phyloP scores from a whole-genome alignment of 2,329 filamentous ascomycete species.

The Calonectria henricotiae region DNA sequence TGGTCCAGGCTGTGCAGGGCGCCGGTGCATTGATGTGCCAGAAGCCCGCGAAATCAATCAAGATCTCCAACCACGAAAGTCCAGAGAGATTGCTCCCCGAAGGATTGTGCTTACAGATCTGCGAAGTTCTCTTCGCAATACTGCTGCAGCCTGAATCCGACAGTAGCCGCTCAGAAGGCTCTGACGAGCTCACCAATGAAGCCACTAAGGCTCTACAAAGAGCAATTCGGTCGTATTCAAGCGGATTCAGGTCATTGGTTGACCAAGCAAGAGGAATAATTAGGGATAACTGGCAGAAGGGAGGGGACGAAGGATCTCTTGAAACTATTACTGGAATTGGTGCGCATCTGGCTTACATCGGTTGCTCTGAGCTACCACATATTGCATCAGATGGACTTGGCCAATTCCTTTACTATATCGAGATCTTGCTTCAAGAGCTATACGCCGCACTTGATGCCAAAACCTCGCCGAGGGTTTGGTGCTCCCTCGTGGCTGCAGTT shows the following conservation, averaged over 20 bases:
- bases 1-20: slow-evolving; percentile 65
- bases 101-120: slow-evolving; percentile 59
- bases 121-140: slow-evolving; percentile 56
- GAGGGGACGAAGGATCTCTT: slow-evolving; percentile 44
- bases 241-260: slow-evolving; percentile 58
- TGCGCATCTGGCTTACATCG: slow-evolving; percentile 66
- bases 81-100: slow-evolving; percentile 56
- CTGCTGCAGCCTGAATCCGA: slow-evolving; percentile 48
- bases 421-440: slow-evolving; percentile 58
- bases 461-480: slow-evolving; percentile 57
- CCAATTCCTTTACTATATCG: slow-evolving; percentile 62
- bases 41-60: slow-evolving; percentile 49
- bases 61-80: slow-evolving; percentile 17
- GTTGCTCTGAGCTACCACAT: slow-evolving; percentile 63
- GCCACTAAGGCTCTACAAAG: slow-evolving; percentile 61
- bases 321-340: slow-evolving; percentile 59
- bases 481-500: slow-evolving; percentile 59
- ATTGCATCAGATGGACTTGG: slow-evolving; percentile 52
- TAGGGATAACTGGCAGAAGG: slow-evolving; percentile 46
- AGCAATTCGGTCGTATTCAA: slow-evolving; percentile 57
- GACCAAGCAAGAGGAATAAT: slow-evolving; percentile 51
- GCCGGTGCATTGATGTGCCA: slow-evolving; percentile 65
- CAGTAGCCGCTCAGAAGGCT: slow-evolving; percentile 43
- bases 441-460: slow-evolving; percentile 57
- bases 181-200: slow-evolving; percentile 62